Evolutionary conservation across 805 yeast genomes (phyloP).

Genomic region (Candida palmyrensis): DNA sequence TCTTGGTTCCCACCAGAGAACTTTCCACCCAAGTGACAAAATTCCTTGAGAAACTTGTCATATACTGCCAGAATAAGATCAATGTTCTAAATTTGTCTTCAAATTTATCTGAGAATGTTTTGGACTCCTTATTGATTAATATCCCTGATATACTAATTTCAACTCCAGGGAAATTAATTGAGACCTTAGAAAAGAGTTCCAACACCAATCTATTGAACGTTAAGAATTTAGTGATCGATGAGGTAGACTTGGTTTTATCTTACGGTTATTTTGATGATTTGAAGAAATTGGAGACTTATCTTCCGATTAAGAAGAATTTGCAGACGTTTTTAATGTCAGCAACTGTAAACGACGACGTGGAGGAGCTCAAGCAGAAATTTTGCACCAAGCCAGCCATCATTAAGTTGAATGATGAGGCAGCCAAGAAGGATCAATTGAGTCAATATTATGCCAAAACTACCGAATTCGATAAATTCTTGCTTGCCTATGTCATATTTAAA

Average conservation of each 20-base stretch:
- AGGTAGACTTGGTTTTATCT: slow-evolving; percentile 84
- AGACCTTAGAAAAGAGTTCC: slow-evolving; percentile 42
- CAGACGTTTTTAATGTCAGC: slow-evolving; percentile 97
- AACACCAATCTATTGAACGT: slow-evolving; percentile 50
- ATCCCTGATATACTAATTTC: slow-evolving; percentile 78
- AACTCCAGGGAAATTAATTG: slow-evolving; percentile 77
- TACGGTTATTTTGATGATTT: slow-evolving; percentile 91
- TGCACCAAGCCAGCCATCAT: slow-evolving; percentile 82
- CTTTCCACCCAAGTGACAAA: slow-evolving; percentile 78
- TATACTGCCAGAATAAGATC: slow-evolving; percentile 66
- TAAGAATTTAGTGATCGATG: slow-evolving; percentile 81
- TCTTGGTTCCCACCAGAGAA: slow-evolving; percentile 92
- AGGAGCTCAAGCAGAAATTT: slow-evolving; percentile 66
- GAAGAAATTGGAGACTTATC: slow-evolving; percentile 51
- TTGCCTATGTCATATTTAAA: slow-evolving; percentile 89
- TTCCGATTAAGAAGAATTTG: slow-evolving; percentile 69
- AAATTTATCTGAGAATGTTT: slow-evolving; percentile 62
- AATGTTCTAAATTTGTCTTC: slow-evolving; percentile 64
- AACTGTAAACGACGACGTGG: slow-evolving; percentile 82
- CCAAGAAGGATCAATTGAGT: slow-evolving; percentile 54
- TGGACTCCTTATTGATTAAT: slow-evolving; percentile 62
- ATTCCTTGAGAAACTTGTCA: slow-evolving; percentile 62
- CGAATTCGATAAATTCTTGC: slow-evolving; percentile 87
- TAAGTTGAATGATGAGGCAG: slow-evolving; percentile 68
- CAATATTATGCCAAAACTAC: slow-evolving; percentile 85